A percentile compares a stretch with the other conserved stretches of the same genome.
These are phyloP conservation scores for Lenwebbia sp. DNA, from an alignment of 345 rosid species.

Conservation along the genomic window DNA sequence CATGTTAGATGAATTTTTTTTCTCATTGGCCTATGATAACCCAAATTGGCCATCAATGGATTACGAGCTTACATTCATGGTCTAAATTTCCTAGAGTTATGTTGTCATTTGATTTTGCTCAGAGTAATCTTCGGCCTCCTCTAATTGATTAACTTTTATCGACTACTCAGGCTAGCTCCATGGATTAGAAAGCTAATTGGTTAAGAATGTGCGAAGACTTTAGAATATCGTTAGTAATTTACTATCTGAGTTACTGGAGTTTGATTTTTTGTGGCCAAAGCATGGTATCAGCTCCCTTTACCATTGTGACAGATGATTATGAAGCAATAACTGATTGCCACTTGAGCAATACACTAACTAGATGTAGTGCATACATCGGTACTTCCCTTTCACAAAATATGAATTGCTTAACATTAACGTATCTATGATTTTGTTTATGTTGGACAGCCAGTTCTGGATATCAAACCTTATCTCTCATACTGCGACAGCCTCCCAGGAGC, in stretches of 20 bases:
- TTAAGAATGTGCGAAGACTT: background rate
- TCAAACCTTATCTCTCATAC: slow-evolving; percentile 87
- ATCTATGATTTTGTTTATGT: background rate
- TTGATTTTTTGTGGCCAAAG: background rate
- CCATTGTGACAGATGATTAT: background rate
- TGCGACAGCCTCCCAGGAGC: slow-evolving; percentile 72
- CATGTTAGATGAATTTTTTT: background rate
- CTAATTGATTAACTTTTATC: background rate
- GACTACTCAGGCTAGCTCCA: background rate
- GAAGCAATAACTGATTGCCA: background rate
- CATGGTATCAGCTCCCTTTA: background rate
- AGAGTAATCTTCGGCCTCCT: background rate
- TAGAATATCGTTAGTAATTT: background rate
- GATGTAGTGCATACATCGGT: background rate
- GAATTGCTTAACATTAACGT: background rate
- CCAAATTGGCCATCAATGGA: background rate
- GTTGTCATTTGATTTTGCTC: background rate
- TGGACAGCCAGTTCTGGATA: slow-evolving; percentile 70
- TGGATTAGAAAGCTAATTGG: background rate
- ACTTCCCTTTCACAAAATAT: background rate
- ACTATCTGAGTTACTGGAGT: background rate
- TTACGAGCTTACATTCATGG: background rate
- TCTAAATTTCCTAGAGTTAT: background rate
- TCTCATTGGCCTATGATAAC: background rate
- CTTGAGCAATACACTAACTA: background rate